These are phyloP conservation scores for Talaromyces sp. DNA, from an alignment of 2,329 filamentous ascomycete genomes.

Conservation along the genomic window DNA sequence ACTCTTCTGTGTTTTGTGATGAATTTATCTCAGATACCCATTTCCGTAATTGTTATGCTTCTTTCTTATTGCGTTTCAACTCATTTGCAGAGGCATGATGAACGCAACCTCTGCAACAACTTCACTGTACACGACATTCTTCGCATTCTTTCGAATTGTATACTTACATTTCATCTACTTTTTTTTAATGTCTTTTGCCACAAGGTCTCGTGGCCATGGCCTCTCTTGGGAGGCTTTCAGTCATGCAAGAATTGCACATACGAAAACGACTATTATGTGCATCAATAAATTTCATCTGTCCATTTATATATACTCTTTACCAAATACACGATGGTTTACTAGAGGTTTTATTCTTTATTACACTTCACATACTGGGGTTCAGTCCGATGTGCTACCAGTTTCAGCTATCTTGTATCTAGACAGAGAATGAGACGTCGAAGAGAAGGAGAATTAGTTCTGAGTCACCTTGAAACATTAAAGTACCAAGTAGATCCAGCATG, in stretches of 20 bases:
- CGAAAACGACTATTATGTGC: slow-evolving; percentile 1
- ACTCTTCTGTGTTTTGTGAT: slow-evolving; percentile 10
- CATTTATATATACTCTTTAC: background rate
- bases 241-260: background rate
- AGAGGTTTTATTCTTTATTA: background rate
- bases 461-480: background rate
- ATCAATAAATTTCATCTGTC: background rate
- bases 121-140: background rate
- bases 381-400: background rate
- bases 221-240: background rate
- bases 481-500: background rate
- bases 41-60: slow-evolving; percentile 2
- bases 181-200: background rate
- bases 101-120: background rate
- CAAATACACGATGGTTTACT: slow-evolving; percentile 1
- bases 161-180: background rate
- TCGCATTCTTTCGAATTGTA: background rate
- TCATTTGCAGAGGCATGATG: background rate
- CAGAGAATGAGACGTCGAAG: no score
- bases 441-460: background rate
- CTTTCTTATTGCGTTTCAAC: background rate
- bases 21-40: slow-evolving; percentile 15
- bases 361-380: background rate
- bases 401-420: background rate
- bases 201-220: background rate